These are phyloP conservation scores for Zancudomyces culisetae DNA, from an alignment of 371 early-diverging fungal genomes.

Conservation along the genomic window DNA sequence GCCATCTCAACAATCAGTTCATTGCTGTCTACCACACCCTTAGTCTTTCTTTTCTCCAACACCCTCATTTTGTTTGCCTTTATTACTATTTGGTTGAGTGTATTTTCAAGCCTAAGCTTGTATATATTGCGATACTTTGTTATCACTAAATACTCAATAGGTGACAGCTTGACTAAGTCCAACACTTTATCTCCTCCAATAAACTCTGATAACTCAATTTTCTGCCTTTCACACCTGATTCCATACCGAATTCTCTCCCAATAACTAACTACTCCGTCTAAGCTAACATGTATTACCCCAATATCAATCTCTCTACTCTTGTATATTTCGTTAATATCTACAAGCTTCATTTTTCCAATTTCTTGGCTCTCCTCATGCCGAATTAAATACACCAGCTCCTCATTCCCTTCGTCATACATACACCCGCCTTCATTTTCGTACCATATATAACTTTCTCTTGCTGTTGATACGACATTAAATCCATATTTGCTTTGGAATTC, in stretches of 20 bases:
- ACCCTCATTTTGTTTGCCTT: neutral
- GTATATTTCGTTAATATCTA: neutral
- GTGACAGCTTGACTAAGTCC: neutral
- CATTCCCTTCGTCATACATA: neutral
- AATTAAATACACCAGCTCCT: neutral
- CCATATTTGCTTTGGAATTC: neutral
- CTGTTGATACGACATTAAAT: neutral
- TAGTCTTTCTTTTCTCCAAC: too few species aligned
- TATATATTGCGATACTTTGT: neutral
- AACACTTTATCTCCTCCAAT: neutral
- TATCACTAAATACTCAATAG: neutral
- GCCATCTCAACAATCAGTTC: neutral
- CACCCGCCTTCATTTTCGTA: neutral
- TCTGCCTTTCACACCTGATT: neutral
- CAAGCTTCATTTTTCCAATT: neutral
- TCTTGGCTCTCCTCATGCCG: neutral
- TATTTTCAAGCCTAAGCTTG: neutral
- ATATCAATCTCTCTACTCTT: neutral
- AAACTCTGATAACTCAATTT: neutral
- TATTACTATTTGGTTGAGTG: neutral
- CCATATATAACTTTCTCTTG: neutral
- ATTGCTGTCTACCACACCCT: too few species aligned
- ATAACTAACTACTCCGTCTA: neutral
- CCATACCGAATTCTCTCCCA: neutral
- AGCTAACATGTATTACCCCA: neutral